A percentile compares a stretch with the other conserved stretches of the same genome.
Evolutionary conservation across 768 basidiomycete species (phyloP).

Genomic region (Lentinula sp.): DNA sequence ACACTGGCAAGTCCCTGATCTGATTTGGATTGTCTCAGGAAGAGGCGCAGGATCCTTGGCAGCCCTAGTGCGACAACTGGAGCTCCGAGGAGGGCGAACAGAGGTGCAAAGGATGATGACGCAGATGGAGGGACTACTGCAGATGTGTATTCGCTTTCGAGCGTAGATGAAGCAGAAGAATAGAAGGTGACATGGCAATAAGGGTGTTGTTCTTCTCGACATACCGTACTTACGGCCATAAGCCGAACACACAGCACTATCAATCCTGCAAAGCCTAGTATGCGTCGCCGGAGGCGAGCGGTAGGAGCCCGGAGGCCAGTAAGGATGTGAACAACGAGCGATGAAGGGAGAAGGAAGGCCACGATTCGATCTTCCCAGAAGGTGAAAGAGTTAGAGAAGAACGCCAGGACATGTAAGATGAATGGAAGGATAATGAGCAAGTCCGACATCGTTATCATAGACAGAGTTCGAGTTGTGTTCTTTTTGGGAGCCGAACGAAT

Average conservation of each 20-base stretch:
- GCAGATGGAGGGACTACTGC: conserved; percentile 45
- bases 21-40: conserved; percentile 64
- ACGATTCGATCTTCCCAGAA: conserved; percentile 92
- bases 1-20: conserved; percentile 66
- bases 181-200: conserved; percentile 91
- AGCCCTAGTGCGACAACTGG: conserved; percentile 21
- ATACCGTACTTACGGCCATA: conserved; percentile 81
- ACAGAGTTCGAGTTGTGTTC: neutral
- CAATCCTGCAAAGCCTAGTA: conserved; percentile 64
- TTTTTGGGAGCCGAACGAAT: conserved; percentile 29
- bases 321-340: conserved; percentile 53
- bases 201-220: conserved; percentile 91
- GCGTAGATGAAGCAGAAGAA: conserved; percentile 60
- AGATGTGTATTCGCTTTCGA: conserved; percentile 50
- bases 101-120: conserved; percentile 23
- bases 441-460: conserved; percentile 18
- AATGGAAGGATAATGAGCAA: conserved; percentile 39
- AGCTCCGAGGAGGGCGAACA: conserved; percentile 13
- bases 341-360: conserved; percentile 66
- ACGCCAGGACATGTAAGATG: conserved; percentile 65
- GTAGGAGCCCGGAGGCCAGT: conserved; percentile 66
- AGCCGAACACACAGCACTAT: conserved; percentile 66
- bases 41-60: conserved; percentile 49
- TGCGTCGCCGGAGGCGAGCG: conserved; percentile 61
- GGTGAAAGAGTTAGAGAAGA: conserved; percentile 94